phyloP scores from a whole-genome alignment of 768 basidiomycete genomes.

The Daedaleopsis nitida region DNA sequence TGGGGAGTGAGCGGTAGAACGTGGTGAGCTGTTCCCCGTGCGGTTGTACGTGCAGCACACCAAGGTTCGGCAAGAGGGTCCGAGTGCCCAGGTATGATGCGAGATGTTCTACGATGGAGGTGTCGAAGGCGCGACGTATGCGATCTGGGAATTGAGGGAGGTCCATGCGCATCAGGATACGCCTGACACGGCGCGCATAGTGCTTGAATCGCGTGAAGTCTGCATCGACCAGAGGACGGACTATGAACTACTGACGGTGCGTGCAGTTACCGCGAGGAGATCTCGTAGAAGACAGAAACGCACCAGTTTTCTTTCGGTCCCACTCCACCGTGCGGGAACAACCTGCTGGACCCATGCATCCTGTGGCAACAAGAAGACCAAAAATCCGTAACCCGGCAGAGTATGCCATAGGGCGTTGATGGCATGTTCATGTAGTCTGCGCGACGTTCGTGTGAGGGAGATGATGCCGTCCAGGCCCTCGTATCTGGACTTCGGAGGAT shows the following conservation, averaged over 20 bases:
- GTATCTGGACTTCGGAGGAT: too few species aligned
- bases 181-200: not conserved
- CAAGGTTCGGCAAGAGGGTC: not conserved
- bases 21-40: too few species aligned
- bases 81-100: not conserved
- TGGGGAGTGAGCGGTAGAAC: not conserved
- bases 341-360: not conserved
- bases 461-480: not conserved
- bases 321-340: not conserved
- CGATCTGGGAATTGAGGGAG: not conserved
- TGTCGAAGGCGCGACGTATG: not conserved
- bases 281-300: too few species aligned
- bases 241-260: too few species aligned
- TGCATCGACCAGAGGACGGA: not conserved
- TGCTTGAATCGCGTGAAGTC: not conserved
- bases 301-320: not conserved
- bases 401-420: slow-evolving; percentile 3
- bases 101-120: not conserved
- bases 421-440: slow-evolving; percentile 4
- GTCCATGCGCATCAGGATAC: not conserved
- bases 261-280: too few species aligned
- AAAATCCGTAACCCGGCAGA: not conserved
- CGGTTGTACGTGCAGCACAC: not conserved
- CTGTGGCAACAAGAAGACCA: not conserved
- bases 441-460: slow-evolving; percentile 1